Percentiles rank a stretch among this genome's conserved stretches.
These are phyloP conservation scores for Ceratobasidium papillatum DNA, from an alignment of 1,284 basidiomycete genomes.

Conservation along the genomic window DNA sequence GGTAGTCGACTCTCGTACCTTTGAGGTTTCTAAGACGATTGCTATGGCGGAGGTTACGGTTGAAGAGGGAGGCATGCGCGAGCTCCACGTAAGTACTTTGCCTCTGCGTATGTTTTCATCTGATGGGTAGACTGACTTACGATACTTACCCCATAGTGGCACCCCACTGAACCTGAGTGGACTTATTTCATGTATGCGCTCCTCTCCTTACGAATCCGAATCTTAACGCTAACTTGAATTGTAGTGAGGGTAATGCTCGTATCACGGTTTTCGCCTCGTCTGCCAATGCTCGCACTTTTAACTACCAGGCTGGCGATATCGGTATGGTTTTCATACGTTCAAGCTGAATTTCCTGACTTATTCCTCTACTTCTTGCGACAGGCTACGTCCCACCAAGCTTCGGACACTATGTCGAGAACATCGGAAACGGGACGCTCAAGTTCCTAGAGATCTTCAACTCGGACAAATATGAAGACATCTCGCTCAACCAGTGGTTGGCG, in stretches of 20 bases:
- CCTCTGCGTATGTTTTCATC: not conserved
- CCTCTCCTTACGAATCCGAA: not conserved
- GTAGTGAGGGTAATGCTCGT: conserved; percentile 64
- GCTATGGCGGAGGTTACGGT: conserved; percentile 73
- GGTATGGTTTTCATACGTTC: conserved; percentile 54
- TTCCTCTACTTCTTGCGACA: conserved; percentile 43
- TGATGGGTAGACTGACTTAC: not conserved
- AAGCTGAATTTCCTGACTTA: conserved; percentile 57
- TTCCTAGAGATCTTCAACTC: conserved; percentile 74
- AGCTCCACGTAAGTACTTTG: not conserved
- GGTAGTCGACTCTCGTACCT: conserved; percentile 69
- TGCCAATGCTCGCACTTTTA: conserved; percentile 16
- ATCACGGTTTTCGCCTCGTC: conserved; percentile 8
- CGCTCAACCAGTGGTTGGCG: conserved; percentile 69
- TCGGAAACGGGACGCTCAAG: conserved; percentile 66
- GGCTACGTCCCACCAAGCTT: conserved; percentile 67
- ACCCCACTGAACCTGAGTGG: conserved; percentile 48
- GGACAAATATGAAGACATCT: conserved; percentile 64
- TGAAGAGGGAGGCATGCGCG: not conserved
- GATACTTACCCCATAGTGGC: not conserved
- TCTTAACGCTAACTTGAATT: not conserved
- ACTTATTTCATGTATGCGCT: conserved; percentile 47
- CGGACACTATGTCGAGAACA: conserved; percentile 77
- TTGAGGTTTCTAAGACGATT: conserved; percentile 65
- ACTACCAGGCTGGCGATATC: conserved; percentile 56